A percentile compares a stretch with the other conserved stretches of the same genome.
Conservation (phyloP, 2,329 filamentous ascomycete genomes). For the Talaromyces sp. region DNA sequence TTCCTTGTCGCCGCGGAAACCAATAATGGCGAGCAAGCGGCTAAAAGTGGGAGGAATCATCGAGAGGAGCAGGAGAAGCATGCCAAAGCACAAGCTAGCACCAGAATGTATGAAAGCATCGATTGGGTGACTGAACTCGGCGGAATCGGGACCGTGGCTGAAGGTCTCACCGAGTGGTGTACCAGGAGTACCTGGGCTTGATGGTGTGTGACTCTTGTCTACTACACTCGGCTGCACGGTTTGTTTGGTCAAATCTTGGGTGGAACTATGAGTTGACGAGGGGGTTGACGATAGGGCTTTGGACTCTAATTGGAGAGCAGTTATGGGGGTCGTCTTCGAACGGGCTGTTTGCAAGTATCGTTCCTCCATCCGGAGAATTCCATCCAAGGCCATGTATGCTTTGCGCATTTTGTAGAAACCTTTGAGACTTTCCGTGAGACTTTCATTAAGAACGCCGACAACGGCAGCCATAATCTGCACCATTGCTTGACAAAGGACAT, state of each 20-base stretch:
- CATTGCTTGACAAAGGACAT: constrained; percentile 74
- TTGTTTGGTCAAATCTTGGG: constrained; percentile 9
- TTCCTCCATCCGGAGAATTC: constrained; percentile 68
- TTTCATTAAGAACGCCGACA: constrained; percentile 85
- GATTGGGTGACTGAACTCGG: constrained; percentile 65
- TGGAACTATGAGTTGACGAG: constrained; percentile 13
- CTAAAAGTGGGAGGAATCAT: constrained; percentile 88
- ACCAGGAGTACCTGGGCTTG: constrained; percentile 14
- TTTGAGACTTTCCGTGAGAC: constrained; percentile 80
- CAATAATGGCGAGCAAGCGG: constrained; percentile 79
- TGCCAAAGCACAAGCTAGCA: constrained; percentile 81
- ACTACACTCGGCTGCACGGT: constrained; percentile 20
- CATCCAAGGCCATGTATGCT: constrained; percentile 76
- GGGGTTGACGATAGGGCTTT: constrained; percentile 3
- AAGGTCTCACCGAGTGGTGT: constrained; percentile 23
- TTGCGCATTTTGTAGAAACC: constrained; percentile 91
- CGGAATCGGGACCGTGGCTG: constrained; percentile 51
- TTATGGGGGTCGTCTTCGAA: constrained; percentile 6
- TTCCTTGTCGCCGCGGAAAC: constrained; percentile 82
- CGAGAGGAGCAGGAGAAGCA: constrained; percentile 79
- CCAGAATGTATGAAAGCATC: constrained; percentile 88
- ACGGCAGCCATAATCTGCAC: constrained; percentile 85
- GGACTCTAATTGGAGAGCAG: constrained; percentile 14
- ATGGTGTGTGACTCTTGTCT: constrained; percentile 5
- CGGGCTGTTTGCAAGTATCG: constrained; percentile 42